Evolutionary conservation across 495 filamentous ascomycete genomes (phyloP).

Genomic region (Aspergillus hancockii): DNA sequence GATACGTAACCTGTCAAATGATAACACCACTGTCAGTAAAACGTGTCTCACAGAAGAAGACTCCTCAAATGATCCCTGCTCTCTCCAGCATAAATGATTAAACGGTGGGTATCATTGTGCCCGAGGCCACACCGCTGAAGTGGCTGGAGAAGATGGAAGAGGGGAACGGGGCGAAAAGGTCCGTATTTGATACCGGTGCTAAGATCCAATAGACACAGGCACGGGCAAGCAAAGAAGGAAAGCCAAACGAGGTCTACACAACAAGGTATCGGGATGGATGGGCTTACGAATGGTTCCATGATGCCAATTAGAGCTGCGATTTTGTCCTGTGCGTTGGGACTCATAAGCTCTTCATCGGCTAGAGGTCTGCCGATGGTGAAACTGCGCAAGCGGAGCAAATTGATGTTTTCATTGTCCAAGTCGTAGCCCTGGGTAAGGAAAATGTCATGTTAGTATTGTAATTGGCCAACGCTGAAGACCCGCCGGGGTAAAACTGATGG

Average conservation of each 20-base stretch:
- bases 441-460: slow-evolving; percentile 22
- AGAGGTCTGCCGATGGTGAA: slow-evolving; percentile 70
- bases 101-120: slow-evolving; percentile 22
- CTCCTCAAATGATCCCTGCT: slow-evolving; percentile 8
- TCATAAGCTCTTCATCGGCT: slow-evolving; percentile 55
- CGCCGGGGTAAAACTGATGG: slow-evolving; percentile 14
- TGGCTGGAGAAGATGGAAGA: slow-evolving; percentile 21
- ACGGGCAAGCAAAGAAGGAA: slow-evolving; percentile 27
- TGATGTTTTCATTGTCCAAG: slow-evolving; percentile 70
- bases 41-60: slow-evolving; percentile 8
- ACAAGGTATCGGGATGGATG: slow-evolving; percentile 20
- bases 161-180: slow-evolving; percentile 16
- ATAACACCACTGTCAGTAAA: slow-evolving; percentile 29
- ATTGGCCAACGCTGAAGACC: slow-evolving; percentile 20
- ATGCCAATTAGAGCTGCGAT: slow-evolving; percentile 55
- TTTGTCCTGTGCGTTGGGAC: slow-evolving; percentile 51
- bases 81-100: slow-evolving; percentile 10
- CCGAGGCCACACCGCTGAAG: slow-evolving; percentile 26
- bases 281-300: slow-evolving; percentile 66
- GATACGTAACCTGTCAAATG: slow-evolving; percentile 54
- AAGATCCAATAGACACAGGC: slow-evolving; percentile 34
- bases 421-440: slow-evolving; percentile 63
- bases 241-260: slow-evolving; percentile 24
- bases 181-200: slow-evolving; percentile 24
- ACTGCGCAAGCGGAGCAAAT: slow-evolving; percentile 72